Conservation (phyloP, 306 rosid species). For the Cicer chorassanicum region DNA sequence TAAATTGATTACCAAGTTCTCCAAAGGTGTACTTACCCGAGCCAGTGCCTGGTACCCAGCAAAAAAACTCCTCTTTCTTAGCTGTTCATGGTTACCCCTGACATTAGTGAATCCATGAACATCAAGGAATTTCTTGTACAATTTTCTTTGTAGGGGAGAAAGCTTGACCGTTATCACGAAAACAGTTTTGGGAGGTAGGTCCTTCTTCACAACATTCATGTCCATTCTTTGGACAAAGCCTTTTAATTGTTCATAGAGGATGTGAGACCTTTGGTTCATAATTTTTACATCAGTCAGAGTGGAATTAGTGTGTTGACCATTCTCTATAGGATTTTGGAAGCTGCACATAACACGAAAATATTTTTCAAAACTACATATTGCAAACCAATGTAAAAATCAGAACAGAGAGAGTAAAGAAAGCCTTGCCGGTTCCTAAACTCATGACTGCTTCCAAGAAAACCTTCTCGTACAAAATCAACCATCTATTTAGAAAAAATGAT, state of each 20-base stretch:
- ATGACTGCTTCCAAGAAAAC: constrained; percentile 99
- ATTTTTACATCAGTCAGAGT: constrained; percentile 88
- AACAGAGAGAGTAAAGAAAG: constrained; percentile 46
- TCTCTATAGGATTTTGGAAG: constrained; percentile 95
- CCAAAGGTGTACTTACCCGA: constrained; percentile 62
- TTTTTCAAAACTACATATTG: constrained; percentile 31
- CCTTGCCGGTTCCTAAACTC: constrained; percentile 95
- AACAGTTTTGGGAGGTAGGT: constrained; percentile 97
- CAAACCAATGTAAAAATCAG: constrained; percentile 29
- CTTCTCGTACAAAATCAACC: constrained; percentile 99
- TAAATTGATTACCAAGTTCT: constrained; percentile 35
- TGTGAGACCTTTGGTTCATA: constrained; percentile 98
- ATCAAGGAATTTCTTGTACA: constrained; percentile 90
- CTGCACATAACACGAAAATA: constrained; percentile 57
- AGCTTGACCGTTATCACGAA: constrained; percentile 93
- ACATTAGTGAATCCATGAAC: constrained; percentile 83
- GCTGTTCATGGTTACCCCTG: constrained; percentile 60
- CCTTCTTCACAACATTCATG: constrained; percentile 92
- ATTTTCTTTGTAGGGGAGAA: constrained; percentile 85
- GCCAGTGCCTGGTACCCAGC: constrained; percentile 98
- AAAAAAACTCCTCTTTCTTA: constrained; percentile 84
- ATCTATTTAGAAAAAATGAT: constrained; percentile 63
- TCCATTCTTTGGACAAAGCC: constrained; percentile 99
- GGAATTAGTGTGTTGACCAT: constrained; percentile 98
- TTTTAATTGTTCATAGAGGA: constrained; percentile 84